phyloP scores from a whole-genome alignment of 805 yeast genomes.

The Ogataea saltuana region DNA sequence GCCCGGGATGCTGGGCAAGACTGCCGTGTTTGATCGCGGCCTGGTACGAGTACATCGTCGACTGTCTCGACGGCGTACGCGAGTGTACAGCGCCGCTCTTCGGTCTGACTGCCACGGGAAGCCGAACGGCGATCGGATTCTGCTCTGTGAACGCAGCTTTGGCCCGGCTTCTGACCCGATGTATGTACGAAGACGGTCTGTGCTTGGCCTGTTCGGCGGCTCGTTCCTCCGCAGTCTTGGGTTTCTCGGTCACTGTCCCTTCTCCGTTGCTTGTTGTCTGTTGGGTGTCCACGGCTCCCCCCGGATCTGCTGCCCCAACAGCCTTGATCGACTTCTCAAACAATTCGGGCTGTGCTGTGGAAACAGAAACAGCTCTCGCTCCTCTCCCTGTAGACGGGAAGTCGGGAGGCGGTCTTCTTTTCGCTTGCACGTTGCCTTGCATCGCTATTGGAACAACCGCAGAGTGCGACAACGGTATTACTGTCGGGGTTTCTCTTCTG shows the following conservation, averaged over 20 bases:
- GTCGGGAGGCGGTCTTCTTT: slow-evolving; percentile 43
- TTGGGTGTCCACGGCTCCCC: no score
- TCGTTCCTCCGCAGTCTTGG: slow-evolving; percentile 1
- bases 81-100: slow-evolving; percentile 34
- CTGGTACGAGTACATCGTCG: slow-evolving; percentile 28
- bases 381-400: slow-evolving; percentile 39
- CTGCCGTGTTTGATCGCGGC: slow-evolving; percentile 62
- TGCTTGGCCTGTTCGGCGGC: slow-evolving; percentile 8
- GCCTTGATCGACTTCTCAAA: slow-evolving; percentile 21
- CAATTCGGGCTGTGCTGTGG: slow-evolving; percentile 36
- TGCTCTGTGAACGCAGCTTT: slow-evolving; percentile 47
- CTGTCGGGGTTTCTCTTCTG: slow-evolving; percentile 39
- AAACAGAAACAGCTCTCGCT: slow-evolving; percentile 39
- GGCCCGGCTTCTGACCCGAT: slow-evolving; percentile 15
- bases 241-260: background rate
- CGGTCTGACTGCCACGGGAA: slow-evolving; percentile 58
- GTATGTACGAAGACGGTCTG: slow-evolving; percentile 17
- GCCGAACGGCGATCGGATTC: slow-evolving; percentile 47
- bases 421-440: slow-evolving; percentile 6
- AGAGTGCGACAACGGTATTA: slow-evolving; percentile 34
- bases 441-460: slow-evolving; percentile 21
- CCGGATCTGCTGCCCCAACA: background rate
- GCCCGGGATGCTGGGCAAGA: slow-evolving; percentile 62
- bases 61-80: slow-evolving; percentile 32
- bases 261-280: background rate